phyloP scores from a whole-genome alignment of 192 early-diverging fungal species.

The Polychytrium aggregatum region DNA sequence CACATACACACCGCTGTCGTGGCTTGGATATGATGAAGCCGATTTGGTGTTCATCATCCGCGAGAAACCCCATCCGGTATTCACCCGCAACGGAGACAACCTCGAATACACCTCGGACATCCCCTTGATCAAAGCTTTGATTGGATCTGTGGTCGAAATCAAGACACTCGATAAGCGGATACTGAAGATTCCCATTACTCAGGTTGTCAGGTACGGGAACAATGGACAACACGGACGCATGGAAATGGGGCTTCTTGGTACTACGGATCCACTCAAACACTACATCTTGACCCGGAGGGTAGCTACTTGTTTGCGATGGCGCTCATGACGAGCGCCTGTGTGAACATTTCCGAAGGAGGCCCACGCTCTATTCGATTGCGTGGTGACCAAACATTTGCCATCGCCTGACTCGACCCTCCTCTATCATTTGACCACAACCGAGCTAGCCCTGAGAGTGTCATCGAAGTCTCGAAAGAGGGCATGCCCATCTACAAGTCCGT shows the following conservation, averaged over 20 bases:
- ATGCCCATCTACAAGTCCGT: slow-evolving; percentile 34
- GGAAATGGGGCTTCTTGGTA: too few relatives aligned
- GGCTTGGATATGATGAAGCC: neutral
- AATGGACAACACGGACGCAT: too few relatives aligned
- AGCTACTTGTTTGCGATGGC: neutral
- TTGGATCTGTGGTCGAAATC: slow-evolving; percentile 30
- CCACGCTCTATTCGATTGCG: neutral
- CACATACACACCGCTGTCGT: too few relatives aligned
- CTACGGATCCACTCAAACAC: too few relatives aligned
- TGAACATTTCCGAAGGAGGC: too few relatives aligned
- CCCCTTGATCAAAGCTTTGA: slow-evolving; percentile 34
- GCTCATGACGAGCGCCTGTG: neutral
- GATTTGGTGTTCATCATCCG: slow-evolving; percentile 40
- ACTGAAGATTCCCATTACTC: slow-evolving; percentile 41
- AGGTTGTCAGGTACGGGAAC: slow-evolving; percentile 32
- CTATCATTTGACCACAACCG: neutral
- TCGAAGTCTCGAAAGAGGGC: slow-evolving; percentile 33
- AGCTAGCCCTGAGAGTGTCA: slow-evolving; percentile 31
- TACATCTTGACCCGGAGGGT: too few relatives aligned
- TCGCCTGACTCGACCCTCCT: slow-evolving; percentile 1
- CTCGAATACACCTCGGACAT: slow-evolving; percentile 22
- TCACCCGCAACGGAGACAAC: slow-evolving; percentile 36
- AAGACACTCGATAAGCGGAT: slow-evolving; percentile 36
- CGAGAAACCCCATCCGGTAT: slow-evolving; percentile 27
- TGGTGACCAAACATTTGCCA: neutral